Percentiles rank a stretch among this genome's conserved stretches.
Conservation (phyloP, 305 asterid species). For the Striga hermonthica region DNA sequence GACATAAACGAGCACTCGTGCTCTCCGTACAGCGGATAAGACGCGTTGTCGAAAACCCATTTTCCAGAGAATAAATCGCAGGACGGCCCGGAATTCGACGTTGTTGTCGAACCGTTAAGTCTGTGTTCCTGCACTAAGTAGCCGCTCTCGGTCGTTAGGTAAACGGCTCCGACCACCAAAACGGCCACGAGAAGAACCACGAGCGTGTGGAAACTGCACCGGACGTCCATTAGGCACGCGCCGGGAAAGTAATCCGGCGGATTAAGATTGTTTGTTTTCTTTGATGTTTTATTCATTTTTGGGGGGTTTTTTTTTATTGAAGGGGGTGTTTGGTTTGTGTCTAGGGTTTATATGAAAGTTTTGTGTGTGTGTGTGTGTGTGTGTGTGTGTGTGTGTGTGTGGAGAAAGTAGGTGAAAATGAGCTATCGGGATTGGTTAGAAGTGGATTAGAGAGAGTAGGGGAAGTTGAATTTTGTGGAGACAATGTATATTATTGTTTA, state of each 20-base stretch:
- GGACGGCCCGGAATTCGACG: constrained; percentile 10
- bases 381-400: too few species aligned
- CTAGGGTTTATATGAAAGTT: constrained; percentile 25
- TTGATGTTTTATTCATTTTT: constrained; percentile 21
- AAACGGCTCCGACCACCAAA: constrained; percentile 56
- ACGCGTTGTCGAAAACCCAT: constrained; percentile 73
- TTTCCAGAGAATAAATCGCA: constrained; percentile 80
- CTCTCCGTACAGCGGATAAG: constrained; percentile 73
- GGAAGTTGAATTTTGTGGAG: constrained; percentile 28
- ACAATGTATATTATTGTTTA: neutral
- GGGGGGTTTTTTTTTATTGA: neutral
- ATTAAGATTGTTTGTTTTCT: constrained; percentile 32
- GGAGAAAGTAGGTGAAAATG: constrained; percentile 36
- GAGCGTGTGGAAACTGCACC: constrained; percentile 67
- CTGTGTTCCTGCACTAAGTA: constrained; percentile 35
- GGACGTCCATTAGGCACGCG: constrained; percentile 39
- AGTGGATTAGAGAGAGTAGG: constrained; percentile 24
- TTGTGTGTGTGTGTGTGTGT: too few species aligned
- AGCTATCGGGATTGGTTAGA: constrained; percentile 47
- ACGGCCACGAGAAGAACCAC: constrained; percentile 51
- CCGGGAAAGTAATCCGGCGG: constrained; percentile 30
- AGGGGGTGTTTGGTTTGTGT: constrained; percentile 12
- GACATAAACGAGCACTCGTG: constrained; percentile 73
- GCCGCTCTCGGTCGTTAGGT: constrained; percentile 56
- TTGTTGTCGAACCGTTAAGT: constrained; percentile 13